Conservation (phyloP, 1,284 basidiomycete genomes). For the Leccinum subspadiceum region DNA sequence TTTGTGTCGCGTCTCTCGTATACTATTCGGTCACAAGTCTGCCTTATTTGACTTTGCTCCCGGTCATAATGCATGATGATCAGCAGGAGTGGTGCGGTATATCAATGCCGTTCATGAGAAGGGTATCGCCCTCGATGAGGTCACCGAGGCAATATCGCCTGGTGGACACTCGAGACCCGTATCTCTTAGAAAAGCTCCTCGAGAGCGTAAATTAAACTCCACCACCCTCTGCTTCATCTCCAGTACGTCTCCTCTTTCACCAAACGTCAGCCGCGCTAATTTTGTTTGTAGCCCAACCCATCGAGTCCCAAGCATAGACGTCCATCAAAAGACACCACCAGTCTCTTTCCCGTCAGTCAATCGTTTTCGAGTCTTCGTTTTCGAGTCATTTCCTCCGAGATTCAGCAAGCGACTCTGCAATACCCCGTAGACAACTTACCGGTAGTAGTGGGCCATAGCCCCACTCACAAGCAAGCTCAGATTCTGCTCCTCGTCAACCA, state of each 20-base stretch:
- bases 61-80: too few species aligned
- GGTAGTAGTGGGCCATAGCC: slow-evolving; percentile 30
- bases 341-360: slow-evolving; percentile 35
- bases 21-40: too few species aligned
- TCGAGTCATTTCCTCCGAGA: slow-evolving; percentile 18
- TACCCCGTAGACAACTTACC: slow-evolving; percentile 46
- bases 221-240: slow-evolving; percentile 37
- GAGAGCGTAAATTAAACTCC: slow-evolving; percentile 33
- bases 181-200: slow-evolving; percentile 53
- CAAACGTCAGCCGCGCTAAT: slow-evolving; percentile 4
- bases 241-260: slow-evolving; percentile 34
- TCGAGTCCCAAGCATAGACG: slow-evolving; percentile 16
- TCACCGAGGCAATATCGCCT: slow-evolving; percentile 67
- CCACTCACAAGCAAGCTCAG: slow-evolving; percentile 1
- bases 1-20: too few species aligned
- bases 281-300: slow-evolving; percentile 18
- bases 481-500: slow-evolving; percentile 29
- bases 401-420: slow-evolving; percentile 42
- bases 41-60: too few species aligned
- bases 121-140: slow-evolving; percentile 45
- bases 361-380: slow-evolving; percentile 16
- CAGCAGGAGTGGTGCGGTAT: neutral
- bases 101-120: slow-evolving; percentile 37
- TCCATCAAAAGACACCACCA: slow-evolving; percentile 16
- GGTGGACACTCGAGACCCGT: slow-evolving; percentile 72